A percentile compares a stretch with the other conserved stretches of the same genome.
phyloP scores from a whole-genome alignment of 352 stramenopile genomes.

The Discostella stelligera region DNA sequence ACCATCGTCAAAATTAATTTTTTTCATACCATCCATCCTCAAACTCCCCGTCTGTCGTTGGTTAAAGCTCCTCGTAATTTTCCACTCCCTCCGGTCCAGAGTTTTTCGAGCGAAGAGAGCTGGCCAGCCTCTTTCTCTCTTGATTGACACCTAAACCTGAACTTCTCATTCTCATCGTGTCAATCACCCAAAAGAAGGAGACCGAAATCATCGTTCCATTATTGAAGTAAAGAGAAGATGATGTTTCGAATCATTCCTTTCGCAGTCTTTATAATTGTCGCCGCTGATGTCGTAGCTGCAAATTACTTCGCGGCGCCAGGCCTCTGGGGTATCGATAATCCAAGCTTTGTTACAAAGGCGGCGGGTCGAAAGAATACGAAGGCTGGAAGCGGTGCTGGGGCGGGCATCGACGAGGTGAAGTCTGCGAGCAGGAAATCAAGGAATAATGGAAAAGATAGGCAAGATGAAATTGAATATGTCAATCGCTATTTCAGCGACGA shows the following conservation, averaged over 20 bases:
- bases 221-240: not conserved
- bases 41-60: no score
- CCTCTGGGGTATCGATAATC: slow-evolving; percentile 39
- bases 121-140: no score
- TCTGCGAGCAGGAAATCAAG: slow-evolving; percentile 12
- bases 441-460: not conserved
- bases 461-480: slow-evolving; percentile 31
- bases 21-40: no score
- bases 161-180: no score
- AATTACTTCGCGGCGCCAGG: slow-evolving; percentile 38
- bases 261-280: slow-evolving; percentile 14
- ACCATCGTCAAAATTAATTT: no score
- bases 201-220: not conserved
- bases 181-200: no score
- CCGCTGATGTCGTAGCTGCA: slow-evolving; percentile 10
- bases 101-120: no score
- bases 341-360: slow-evolving; percentile 23
- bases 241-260: slow-evolving; percentile 35
- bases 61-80: no score
- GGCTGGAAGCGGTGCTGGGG: no score
- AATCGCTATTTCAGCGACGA: slow-evolving; percentile 37
- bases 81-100: no score
- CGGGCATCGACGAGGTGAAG: slow-evolving; percentile 32
- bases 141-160: no score
- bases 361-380: not conserved